These are phyloP conservation scores for Litsea cubeba DNA, from an alignment of 164 flowering plant species.

Conservation along the genomic window DNA sequence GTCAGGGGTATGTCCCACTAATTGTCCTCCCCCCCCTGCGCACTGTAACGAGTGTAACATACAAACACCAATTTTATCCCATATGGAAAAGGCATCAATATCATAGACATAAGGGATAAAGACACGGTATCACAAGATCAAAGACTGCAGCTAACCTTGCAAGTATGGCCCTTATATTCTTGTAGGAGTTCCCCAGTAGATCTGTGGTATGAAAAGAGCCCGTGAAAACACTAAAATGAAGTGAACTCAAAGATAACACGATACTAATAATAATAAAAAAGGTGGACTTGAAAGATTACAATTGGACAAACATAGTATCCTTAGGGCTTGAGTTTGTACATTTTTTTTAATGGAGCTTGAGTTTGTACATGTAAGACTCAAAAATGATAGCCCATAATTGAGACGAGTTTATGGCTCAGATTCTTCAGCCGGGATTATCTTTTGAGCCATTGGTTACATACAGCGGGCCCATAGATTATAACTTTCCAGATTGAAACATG, in stretches of 20 bases:
- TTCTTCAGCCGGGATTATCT: background rate
- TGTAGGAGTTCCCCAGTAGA: constrained; percentile 80
- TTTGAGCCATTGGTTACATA: background rate
- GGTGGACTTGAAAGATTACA: too few species aligned
- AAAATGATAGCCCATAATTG: background rate
- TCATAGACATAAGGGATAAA: background rate
- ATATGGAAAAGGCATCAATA: too few species aligned
- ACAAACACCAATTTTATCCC: too few species aligned
- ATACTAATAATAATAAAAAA: background rate
- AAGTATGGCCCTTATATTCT: constrained; percentile 91
- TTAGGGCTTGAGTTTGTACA: background rate
- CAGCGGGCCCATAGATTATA: background rate
- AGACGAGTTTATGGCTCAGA: background rate
- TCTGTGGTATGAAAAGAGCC: constrained; percentile 33
- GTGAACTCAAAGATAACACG: background rate
- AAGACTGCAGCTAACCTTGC: constrained; percentile 59
- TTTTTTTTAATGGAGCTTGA: background rate
- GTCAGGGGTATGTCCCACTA: too few species aligned
- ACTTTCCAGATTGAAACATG: background rate
- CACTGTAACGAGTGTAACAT: too few species aligned
- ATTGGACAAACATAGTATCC: background rate
- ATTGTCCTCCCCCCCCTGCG: rapidly evolving
- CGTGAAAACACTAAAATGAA: background rate
- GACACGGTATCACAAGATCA: background rate
- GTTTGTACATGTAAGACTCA: background rate